Evolutionary conservation across 2,329 filamentous ascomycete species (phyloP), one percentile per base, ranked within the genome.

Genomic region (Aspergillus aculeatinus): DNA sequence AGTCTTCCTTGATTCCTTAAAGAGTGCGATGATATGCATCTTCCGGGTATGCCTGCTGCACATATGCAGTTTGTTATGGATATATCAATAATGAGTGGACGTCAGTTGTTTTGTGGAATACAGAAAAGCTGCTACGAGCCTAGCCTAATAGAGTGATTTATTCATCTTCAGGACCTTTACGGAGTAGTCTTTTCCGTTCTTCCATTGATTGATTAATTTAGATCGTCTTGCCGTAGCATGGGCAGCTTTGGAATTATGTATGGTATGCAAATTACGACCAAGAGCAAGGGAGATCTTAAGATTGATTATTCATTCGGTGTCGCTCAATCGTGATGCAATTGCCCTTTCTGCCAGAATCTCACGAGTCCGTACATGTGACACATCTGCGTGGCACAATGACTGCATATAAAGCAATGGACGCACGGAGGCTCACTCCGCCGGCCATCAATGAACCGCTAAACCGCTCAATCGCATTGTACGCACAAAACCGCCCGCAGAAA

Each of bases 21-120:
- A 42, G 35, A 58, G 54, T 51, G 58, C 47, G 54, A 57, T 63
- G 48, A 60, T 49, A 57, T 62, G 57, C 63, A 65, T 66, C 48
- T 63, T 51, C 55, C 54, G 14, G 54, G 57, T 59, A 55, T 57
- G 57, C 53, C 52, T 52, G 44, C 54, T 64, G 59, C 58, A 58
- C 35, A 61, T 60, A 57, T 42, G 57, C 59, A 63, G 65, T 65
- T 16, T 44, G 57, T 59, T 66, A 61, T 48, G 57, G 53, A 60
- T 61, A 58, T 59, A 60, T 53, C 59, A 57, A 57, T 62, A 57
- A 59, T 61, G 59, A 59, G 33, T 25, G 48, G 57, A 27, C 56
- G 50, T 57, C 53, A 29, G 55, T 59, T 55, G 51, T 60, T 47
- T 54, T 54, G 58, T 42, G 60, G 55, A 55, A 57, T 61, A 59